phyloP scores from a whole-genome alignment of 2,329 filamentous ascomycete species.

The Tolypocladium ovalisporum region DNA sequence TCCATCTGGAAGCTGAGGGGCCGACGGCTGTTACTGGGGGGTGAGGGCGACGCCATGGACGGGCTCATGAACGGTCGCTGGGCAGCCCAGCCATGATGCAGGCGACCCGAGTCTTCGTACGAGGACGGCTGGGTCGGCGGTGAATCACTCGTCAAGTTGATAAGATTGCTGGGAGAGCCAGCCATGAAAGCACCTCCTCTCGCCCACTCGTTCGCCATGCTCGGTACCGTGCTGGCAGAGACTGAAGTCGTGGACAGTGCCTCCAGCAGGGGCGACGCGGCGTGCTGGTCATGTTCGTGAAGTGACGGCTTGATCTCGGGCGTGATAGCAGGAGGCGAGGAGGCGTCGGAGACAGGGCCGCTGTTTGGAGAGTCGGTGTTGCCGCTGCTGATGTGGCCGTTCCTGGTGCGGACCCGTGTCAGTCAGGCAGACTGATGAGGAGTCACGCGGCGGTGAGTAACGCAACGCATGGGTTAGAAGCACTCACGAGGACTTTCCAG shows the following conservation, averaged over 20 bases:
- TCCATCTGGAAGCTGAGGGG: conserved; percentile 47
- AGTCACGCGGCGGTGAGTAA: conserved; percentile 16
- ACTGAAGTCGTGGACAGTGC: conserved; percentile 37
- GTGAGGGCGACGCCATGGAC: conserved; percentile 31
- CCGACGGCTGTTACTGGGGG: conserved; percentile 25
- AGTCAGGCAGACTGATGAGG: conserved; percentile 9
- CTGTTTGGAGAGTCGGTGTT: conserved; percentile 22
- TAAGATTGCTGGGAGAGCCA: conserved; percentile 42
- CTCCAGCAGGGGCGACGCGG: conserved; percentile 35
- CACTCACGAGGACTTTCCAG: conserved; percentile 41
- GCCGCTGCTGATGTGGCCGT: conserved; percentile 14
- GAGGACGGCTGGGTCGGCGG: conserved; percentile 42
- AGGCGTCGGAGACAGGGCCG: conserved; percentile 28
- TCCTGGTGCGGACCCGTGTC: conserved; percentile 9
- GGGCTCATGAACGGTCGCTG: conserved; percentile 33
- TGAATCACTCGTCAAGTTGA: conserved; percentile 39
- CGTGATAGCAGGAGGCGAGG: conserved; percentile 31
- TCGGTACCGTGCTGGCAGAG: conserved; percentile 35
- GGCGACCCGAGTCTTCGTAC: conserved; percentile 34
- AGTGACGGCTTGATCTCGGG: conserved; percentile 33
- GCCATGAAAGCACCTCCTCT: conserved; percentile 25
- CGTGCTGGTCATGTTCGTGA: conserved; percentile 30
- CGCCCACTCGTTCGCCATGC: conserved; percentile 35
- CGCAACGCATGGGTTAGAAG: background rate
- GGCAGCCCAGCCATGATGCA: conserved; percentile 33